Conservation (phyloP, 768 basidiomycete genomes). For the Macrolepiota fuliginosa region DNA sequence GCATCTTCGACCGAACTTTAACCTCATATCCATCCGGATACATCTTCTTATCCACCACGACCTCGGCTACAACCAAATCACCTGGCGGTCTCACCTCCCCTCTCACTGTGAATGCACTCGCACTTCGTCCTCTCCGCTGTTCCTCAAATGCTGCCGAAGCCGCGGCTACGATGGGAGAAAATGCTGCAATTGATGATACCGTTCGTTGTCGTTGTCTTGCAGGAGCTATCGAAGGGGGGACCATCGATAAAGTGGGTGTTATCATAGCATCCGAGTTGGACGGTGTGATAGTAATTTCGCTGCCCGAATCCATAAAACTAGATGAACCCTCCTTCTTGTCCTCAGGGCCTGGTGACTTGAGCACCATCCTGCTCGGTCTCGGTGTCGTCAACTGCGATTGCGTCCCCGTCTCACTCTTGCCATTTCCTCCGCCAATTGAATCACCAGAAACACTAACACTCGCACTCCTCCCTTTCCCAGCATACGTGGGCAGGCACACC, state of each 20-base stretch:
- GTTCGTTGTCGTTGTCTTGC: constrained; percentile 8
- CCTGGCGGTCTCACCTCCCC: constrained; percentile 59
- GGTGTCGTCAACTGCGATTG: constrained; percentile 27
- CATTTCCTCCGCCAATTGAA: constrained; percentile 11
- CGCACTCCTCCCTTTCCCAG: constrained; percentile 14
- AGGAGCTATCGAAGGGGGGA: background rate
- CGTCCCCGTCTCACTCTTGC: background rate
- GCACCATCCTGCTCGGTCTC: constrained; percentile 35
- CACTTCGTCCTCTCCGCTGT: constrained; percentile 34
- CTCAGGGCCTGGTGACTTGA: constrained; percentile 24
- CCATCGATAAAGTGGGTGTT: background rate
- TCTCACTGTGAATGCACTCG: constrained; percentile 58
- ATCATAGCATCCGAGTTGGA: background rate
- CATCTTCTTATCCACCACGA: constrained; percentile 78
- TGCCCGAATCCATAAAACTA: background rate
- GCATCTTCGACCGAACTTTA: constrained; percentile 39
- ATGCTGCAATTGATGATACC: constrained; percentile 11
- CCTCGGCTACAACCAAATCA: constrained; percentile 75
- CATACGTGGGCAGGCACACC: constrained; percentile 31
- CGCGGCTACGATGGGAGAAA: constrained; percentile 3
- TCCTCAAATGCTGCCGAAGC: constrained; percentile 10
- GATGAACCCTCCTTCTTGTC: background rate
- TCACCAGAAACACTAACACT: constrained; percentile 15
- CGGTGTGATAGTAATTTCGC: background rate
- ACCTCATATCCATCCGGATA: constrained; percentile 77